Evolutionary conservation across 768 basidiomycete genomes (phyloP).

Genomic region (Lentinula detonsa): DNA sequence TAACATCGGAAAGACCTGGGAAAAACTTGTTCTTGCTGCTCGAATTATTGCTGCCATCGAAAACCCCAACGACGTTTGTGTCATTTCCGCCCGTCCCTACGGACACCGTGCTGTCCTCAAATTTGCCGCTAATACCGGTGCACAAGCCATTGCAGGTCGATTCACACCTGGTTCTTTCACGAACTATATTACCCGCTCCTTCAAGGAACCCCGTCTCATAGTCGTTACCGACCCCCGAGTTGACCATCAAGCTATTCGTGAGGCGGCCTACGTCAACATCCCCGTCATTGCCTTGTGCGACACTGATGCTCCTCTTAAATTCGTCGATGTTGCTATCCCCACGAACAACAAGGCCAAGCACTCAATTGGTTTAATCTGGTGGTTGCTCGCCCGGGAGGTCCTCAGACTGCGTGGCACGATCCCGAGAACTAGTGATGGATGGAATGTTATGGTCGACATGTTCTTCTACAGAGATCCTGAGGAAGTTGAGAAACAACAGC

Average conservation of each 20-base stretch:
- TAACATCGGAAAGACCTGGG: conserved; percentile 99
- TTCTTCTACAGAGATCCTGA: conserved; percentile 99
- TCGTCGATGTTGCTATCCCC: conserved; percentile 97
- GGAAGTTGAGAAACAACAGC: conserved; percentile 97
- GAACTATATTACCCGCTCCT: conserved; percentile 99
- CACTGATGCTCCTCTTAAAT: conserved; percentile 95
- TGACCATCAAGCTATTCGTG: conserved; percentile 99
- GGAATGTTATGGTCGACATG: conserved; percentile 99
- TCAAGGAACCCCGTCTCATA: conserved; percentile 99
- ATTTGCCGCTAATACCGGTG: conserved; percentile 96
- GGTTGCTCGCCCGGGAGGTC: conserved; percentile 95
- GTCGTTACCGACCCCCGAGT: conserved; percentile 98
- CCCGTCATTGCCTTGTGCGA: conserved; percentile 99
- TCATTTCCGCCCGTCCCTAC: conserved; percentile 97
- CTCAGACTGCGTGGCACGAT: conserved; percentile 93
- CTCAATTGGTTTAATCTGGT: conserved; percentile 96
- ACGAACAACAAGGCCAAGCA: conserved; percentile 99
- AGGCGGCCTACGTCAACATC: conserved; percentile 99
- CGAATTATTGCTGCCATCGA: conserved; percentile 96
- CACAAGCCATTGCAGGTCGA: conserved; percentile 97
- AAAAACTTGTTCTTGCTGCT: conserved; percentile 97
- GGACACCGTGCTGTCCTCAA: conserved; percentile 99
- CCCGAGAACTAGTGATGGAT: conserved; percentile 85
- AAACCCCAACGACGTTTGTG: conserved; percentile 97
- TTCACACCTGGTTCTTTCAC: conserved; percentile 99